These are phyloP conservation scores for Pelomyxa schiedti DNA, from an alignment of 78 protist genomes.

Conservation along the genomic window DNA sequence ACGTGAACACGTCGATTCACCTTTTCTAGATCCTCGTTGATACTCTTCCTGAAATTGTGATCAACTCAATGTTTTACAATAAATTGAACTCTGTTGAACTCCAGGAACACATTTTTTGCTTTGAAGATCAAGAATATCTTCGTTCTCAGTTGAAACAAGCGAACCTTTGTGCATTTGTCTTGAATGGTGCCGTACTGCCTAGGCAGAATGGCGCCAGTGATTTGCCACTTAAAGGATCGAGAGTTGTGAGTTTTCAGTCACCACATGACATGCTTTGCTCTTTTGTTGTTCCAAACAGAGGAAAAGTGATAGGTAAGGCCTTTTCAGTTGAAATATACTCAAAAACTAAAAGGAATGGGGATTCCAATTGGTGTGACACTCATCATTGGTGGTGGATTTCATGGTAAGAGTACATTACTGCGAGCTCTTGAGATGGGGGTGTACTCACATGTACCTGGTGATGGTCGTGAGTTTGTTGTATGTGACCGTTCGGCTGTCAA, in stretches of 20 bases:
- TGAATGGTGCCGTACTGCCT: constrained; percentile 47
- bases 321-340: too few species aligned
- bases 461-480: constrained; percentile 49
- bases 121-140: constrained; percentile 24
- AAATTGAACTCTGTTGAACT: background rate
- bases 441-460: constrained; percentile 50
- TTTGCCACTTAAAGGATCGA: background rate
- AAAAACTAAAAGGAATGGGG: constrained; percentile 41
- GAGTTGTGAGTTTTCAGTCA: background rate
- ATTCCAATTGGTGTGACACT: constrained; percentile 33
- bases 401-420: constrained; percentile 59
- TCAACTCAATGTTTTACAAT: background rate
- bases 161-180: constrained; percentile 39
- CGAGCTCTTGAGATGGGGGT: constrained; percentile 38
- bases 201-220: constrained; percentile 27
- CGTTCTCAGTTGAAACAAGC: background rate
- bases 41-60: constrained; percentile 3
- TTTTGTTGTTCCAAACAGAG: constrained; percentile 12
- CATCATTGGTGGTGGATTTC: constrained; percentile 59
- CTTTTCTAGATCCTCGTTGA: background rate
- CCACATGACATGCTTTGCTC: constrained; percentile 8
- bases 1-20: background rate
- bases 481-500: background rate
- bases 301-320: background rate
- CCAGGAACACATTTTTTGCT: constrained; percentile 1